Base-by-base conservation (phyloP, 2,329 filamentous ascomycete genomes). In the Sporothrix mexicana region DNA sequence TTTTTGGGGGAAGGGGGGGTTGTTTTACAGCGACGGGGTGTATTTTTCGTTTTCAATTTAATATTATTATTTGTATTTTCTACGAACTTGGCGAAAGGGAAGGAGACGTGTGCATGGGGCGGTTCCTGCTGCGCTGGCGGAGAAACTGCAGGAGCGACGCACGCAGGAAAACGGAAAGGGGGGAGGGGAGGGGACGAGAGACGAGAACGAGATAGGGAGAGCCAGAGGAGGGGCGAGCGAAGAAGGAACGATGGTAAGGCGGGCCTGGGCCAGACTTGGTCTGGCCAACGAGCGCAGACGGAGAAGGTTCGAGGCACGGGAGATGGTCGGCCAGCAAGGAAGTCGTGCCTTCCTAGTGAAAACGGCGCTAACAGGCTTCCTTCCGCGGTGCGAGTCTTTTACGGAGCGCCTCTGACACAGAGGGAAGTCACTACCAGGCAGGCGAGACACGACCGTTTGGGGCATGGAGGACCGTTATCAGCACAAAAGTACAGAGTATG, bases 291-390 rank as follows among this genome's bases (percentile, higher is more conserved):
- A 69, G 47, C n/a, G 41, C 41, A n/a, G 47, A 47, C 47, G 64
- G 47, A 57, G 72, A 73, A 73, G 72, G 68, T 73, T 73, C 72
- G 72, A 71, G 72, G 72, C 61, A 47, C 72, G 69, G 51, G 68
- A 53, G 61, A 59, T 45, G 57, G 55, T 17, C 64, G 43, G 66
- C 67, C 72, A 73, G 71, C 53, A 57, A 66, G 57, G 47, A 66
- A 23, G 57, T 57, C 61, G 57, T 20, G 66, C n/a, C 53, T 43
- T 20, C 17, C 49, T 59, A 12, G 45, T 20, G 45, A 45, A 51
- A 67, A 67, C 23, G 64, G 45, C 64, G 64, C 64, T 67, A 49
- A 51, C 36, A 49, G 64, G 64, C 43, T 30, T 51, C 45, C 23
- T 51, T 51, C 23, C 64, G 64, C 64, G 47, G 45, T 67, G 45